Base-by-base conservation (phyloP, 2,329 filamentous ascomycete species). In the Curvularia eragrostidis region DNA sequence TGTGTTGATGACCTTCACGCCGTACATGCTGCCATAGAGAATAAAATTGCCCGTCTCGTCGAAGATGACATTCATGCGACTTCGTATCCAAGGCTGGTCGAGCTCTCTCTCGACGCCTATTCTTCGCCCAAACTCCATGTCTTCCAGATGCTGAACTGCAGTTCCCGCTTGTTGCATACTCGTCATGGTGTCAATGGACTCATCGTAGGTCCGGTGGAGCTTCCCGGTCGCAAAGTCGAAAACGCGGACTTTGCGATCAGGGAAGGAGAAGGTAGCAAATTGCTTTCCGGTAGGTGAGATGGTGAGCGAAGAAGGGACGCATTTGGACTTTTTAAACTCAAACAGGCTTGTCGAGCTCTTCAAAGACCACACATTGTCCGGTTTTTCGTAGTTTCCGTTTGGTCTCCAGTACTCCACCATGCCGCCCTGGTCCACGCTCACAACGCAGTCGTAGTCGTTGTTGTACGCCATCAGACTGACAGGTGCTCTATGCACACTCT, bases 391-490 rank as follows among this genome's bases (percentile, higher is more conserved):
- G 38, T 82, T 87, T 1, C 86, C 88, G 61, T 85, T 86, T 0
- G 95, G 93, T 56, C 86, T 85, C 95, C 95, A 99, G 79, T 99
- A 99, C 77, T 99, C 95, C 9, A 99, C 75, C 94, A 98, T 98
- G 23, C 95, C 94, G 52, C 87, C 86, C 66, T 94, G 88, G 65
- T 99, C 96, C 0, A 89, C 89, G 1, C 95, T 98, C 6, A 98
- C 81, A 1, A 96, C 93, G 71, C 95, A 99, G 77, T 98, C 89
- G 72, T 89, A 97, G 5, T 84, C 80, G 73, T 92, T 88, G 76
- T 98, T 99, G 81, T 93, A 99, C 0, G 88, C 88, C 85, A 99
- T 94, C 23, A 96, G 79, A 26, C 89, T 87, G 2, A 99, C 91
- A 0, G 92, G 87, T 51, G 84, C 89, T 58, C 91, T 85, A 74